Evolutionary conservation across 768 basidiomycete genomes (phyloP), one percentile per base, ranked within the genome.

Genomic region (Mycena capillaripes): DNA sequence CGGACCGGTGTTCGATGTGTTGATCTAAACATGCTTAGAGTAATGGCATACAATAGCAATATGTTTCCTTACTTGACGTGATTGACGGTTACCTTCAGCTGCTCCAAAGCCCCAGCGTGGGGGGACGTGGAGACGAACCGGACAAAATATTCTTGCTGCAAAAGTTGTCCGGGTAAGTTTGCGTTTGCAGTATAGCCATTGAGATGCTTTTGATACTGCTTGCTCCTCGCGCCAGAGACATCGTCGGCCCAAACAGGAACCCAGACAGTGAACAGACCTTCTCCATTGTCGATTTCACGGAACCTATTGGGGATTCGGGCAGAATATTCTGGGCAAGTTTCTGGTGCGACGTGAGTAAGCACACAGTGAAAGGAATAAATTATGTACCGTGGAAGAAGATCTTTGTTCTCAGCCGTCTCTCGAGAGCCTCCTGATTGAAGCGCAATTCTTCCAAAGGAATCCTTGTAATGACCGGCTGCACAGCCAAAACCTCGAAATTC

Each of bases 201-300:
- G 5, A 70, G 73, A 40, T 84, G 84, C 23, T 82, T 80, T 62
- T 86, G 84, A 66, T 79, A 73, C 19, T 76, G 74, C 70, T 80
- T 80, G 64, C 57, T 73, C 6, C 58, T 48, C 32, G 78, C 78
- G 11, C n/a, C n/a, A n/a, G n/a, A n/a, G n/a, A n/a, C n/a, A n/a
- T n/a, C n/a, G n/a, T n/a, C n/a, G n/a, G n/a, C 77, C 75, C 75
- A 79, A 1, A 55, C 23, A 0, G 70, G 56, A 6, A 71, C 53
- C 63, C 66, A 44, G 8, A 71, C 66, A 2, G 74, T 69, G 19
- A 59, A 71, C 3, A 75, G 27, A 27, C 69, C 70, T 2, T 72
- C 74, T 1, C 55, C 65, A n/a, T 72, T 64, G 38, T 60, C 59
- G 1, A 65, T 59, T 10, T 0, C n/a, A 10, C 69, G 67, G 3